Percentiles rank a stretch among this genome's conserved stretches.
Evolutionary conservation across 2,329 filamentous ascomycete genomes (phyloP).

Genomic region (Zymoseptoria crescenta): DNA sequence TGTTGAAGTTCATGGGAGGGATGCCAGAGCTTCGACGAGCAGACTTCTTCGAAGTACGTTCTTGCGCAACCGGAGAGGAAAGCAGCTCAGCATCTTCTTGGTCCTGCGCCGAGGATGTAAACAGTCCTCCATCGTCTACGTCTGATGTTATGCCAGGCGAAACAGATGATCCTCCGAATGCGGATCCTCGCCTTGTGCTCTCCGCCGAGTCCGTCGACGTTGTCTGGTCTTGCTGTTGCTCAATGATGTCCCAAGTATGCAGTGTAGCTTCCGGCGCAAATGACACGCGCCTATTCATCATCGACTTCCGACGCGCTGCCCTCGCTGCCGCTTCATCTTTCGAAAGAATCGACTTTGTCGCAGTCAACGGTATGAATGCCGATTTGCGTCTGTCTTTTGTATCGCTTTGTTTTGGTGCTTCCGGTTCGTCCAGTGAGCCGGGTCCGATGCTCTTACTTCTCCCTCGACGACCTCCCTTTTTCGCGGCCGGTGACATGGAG

Average conservation of each 20-base stretch:
- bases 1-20: conserved; percentile 56
- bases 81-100: conserved; percentile 33
- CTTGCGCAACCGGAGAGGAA: conserved; percentile 46
- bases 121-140: conserved; percentile 25
- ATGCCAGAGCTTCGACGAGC: conserved; percentile 58
- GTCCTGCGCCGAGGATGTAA: conserved; percentile 46
- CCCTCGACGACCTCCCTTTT: conserved; percentile 52
- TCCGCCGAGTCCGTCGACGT: conserved; percentile 64
- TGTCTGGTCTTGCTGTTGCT: conserved; percentile 80
- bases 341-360: conserved; percentile 49
- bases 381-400: conserved; percentile 33
- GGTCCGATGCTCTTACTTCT: conserved; percentile 95
- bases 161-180: conserved; percentile 36
- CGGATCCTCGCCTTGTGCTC: conserved; percentile 65
- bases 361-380: conserved; percentile 35
- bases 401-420: conserved; percentile 37
- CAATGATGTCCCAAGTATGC: conserved; percentile 93
- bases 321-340: conserved; percentile 46
- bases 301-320: conserved; percentile 72
- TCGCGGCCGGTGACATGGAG: conserved; percentile 15
- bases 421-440: conserved; percentile 75
- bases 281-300: conserved; percentile 79
- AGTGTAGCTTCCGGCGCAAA: conserved; percentile 96
- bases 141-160: conserved; percentile 38
- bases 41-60: conserved; percentile 58